phyloP scores from a whole-genome alignment of 495 filamentous ascomycete species.

The Lophium mytilinum region DNA sequence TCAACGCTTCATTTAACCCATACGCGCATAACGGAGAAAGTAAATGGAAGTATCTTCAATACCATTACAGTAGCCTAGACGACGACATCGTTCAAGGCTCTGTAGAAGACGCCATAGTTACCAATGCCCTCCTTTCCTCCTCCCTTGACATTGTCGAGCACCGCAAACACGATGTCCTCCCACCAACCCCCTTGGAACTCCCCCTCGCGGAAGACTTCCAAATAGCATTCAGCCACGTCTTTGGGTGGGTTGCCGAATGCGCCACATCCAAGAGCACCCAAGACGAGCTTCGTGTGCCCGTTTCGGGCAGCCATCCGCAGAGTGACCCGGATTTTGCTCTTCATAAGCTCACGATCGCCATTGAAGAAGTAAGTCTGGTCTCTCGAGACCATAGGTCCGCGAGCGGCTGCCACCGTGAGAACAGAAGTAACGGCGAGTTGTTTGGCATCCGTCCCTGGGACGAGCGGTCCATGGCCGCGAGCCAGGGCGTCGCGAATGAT shows the following conservation, averaged over 20 bases:
- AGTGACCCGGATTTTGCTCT: constrained; percentile 50
- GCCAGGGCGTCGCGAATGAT: constrained; percentile 42
- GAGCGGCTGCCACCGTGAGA: constrained; percentile 50
- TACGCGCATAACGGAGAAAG: too few species aligned
- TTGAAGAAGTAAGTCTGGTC: constrained; percentile 6
- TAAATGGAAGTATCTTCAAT: not conserved
- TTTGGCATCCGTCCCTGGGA: constrained; percentile 19
- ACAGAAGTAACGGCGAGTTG: constrained; percentile 47
- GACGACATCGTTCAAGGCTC: constrained; percentile 38
- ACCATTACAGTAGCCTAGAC: constrained; percentile 21
- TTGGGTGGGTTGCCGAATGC: constrained; percentile 52
- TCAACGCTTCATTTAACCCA: too few species aligned
- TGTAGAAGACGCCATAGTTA: constrained; percentile 42
- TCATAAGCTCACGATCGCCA: constrained; percentile 43
- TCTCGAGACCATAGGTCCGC: constrained; percentile 32
- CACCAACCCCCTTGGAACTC: constrained; percentile 52
- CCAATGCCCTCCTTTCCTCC: constrained; percentile 34
- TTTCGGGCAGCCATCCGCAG: constrained; percentile 47
- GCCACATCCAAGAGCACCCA: constrained; percentile 63
- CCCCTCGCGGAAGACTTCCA: constrained; percentile 46
- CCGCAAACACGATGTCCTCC: constrained; percentile 46
- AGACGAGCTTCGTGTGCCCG: constrained; percentile 47
- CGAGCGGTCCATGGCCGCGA: constrained; percentile 38
- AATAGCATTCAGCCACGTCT: constrained; percentile 55
- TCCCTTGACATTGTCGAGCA: constrained; percentile 34